Evolutionary conservation across 140 eudicot genomes (phyloP), one percentile per base, ranked within the genome.

Genomic region (Cichorium intybus): DNA sequence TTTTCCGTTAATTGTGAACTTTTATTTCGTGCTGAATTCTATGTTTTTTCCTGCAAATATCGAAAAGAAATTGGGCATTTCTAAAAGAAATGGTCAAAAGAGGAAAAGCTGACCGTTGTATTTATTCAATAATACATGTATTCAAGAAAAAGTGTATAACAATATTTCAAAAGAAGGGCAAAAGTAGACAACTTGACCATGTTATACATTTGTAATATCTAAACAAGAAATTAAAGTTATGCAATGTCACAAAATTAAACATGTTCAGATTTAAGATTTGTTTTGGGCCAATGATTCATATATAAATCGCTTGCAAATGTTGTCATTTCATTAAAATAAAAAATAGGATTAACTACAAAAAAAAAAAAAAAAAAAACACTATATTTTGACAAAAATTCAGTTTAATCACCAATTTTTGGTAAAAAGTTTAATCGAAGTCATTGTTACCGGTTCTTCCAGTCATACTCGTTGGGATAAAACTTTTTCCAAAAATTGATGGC

Each of bases 71-170:
- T 0, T 4, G 18, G 18, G 6, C 4, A 31, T 27, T 6, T 51
- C 3, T n/a, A 45, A 22, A 68, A 15, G 16, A 43, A 28, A 18
- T 41, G 56, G 35, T 2, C 43, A 45, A 58, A 18, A 29, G 48
- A 57, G 47, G 27, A 56, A 69, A 69, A 15, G 67, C 46, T 29
- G 58, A 45, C 46, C 17, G 20, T 18, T 43, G 24, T 20, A 33
- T 10, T 62, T 10, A 4, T 29, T 49, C 18, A 34, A n/a, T n/a
- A n/a, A n/a, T n/a, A n/a, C n/a, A n/a, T n/a, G n/a, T n/a, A n/a
- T n/a, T n/a, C n/a, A n/a, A n/a, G n/a, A 50, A 52, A 56, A 56
- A 69, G 57, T 8, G 5, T 4, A 22, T 67, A 69, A 1, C 24
- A 24, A 18, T 18, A 1, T 1, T 27, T 69, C 55, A 24, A 56